Evolutionary conservation across 306 rosid species (phyloP), one percentile per base, ranked within the genome.

Genomic region (Mucuna pruriens): DNA sequence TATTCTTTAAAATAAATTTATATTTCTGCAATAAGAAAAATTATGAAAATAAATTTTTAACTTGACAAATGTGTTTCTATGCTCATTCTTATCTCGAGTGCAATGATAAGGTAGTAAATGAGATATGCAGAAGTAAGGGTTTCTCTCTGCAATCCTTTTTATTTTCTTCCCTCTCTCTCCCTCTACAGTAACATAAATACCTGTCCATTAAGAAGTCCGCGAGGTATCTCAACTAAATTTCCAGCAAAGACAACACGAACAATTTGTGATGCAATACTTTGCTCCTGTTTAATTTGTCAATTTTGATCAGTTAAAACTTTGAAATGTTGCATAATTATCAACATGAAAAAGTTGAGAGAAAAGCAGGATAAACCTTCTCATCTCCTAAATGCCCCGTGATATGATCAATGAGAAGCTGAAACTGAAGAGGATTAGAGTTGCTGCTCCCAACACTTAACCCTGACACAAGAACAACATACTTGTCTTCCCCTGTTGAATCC

Each of bases 341-440:
- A 42, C 67, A 49, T 22, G 46, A 61, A 44, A 86, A 45, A 49
- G 44, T 60, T n/a, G 73, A 57, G 86, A 78, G 64, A 76, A 78
- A 75, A 67, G 84, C 17, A 72, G 48, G 64, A 40, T 17, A 29
- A 83, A 95, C 97, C 96, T 89, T 88, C 86, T 89, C 94, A 84
- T 95, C 99, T 82, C 98, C 99, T 87, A 95, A 87, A 85, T 95
- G 97, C 42, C 99, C 99, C 9, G 99, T 95, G 70, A 95, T 90
- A 85, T 95, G 97, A 83, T 95, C 99, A 79, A 95, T 84, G 75
- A 93, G 91, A 83, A 95, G 99, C 93, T 93, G 99, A 83, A 93
- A 86, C 75, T 88, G 95, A 52, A 95, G 98, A 75, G 99, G 99
- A 82, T 93, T 93, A 63, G 88, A 87, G 82, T 44, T 75, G 88